Percentiles rank a stretch among this genome's conserved stretches.
These are phyloP conservation scores for Viridothelium virens DNA, from an alignment of 495 filamentous ascomycete species.

Conservation along the genomic window DNA sequence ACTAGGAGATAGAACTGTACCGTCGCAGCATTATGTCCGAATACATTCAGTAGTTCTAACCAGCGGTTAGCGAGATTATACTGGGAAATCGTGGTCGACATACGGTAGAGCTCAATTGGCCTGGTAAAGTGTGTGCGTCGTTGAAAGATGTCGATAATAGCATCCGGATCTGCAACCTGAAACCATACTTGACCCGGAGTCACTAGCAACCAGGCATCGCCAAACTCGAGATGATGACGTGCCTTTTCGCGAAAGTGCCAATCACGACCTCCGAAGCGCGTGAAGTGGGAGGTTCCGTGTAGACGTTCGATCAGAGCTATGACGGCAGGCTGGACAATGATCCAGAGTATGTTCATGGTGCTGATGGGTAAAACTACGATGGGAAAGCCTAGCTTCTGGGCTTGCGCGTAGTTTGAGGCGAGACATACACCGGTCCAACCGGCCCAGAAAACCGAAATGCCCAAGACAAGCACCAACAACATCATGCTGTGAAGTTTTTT, in stretches of 20 bases:
- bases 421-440: too few relatives aligned
- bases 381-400: conserved; percentile 19
- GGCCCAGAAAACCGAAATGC: too few relatives aligned
- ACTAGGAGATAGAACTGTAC: too few relatives aligned
- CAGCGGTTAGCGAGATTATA: too few relatives aligned
- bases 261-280: too few relatives aligned
- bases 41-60: neutral
- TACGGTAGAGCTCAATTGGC: neutral
- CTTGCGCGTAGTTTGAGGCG: conserved; percentile 14
- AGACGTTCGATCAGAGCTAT: too few relatives aligned
- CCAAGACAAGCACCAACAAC: too few relatives aligned
- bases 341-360: too few relatives aligned
- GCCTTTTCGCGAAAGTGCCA: neutral
- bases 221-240: neutral
- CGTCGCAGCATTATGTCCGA: neutral
- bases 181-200: neutral
- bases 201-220: neutral
- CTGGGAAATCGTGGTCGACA: too few relatives aligned
- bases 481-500: too few relatives aligned
- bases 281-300: too few relatives aligned
- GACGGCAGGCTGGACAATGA: too few relatives aligned
- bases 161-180: neutral
- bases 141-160: neutral
- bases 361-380: conserved; percentile 25
- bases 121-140: neutral